These are phyloP conservation scores for Nakaseomyces uthaithaninus DNA, from an alignment of 1,139 yeast species.

Conservation along the genomic window DNA sequence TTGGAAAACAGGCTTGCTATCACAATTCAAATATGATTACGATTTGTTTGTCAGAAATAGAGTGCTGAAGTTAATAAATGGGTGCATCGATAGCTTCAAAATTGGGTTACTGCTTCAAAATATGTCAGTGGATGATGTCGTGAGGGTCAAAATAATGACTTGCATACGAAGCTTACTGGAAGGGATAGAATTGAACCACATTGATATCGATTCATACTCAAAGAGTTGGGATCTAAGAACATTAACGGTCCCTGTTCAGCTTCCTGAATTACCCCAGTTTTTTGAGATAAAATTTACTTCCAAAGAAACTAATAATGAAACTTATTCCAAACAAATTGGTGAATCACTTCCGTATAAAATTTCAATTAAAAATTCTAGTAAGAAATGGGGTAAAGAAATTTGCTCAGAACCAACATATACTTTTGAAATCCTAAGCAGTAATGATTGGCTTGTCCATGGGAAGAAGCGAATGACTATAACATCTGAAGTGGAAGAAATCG, in stretches of 20 bases:
- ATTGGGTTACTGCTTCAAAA: slow-evolving; percentile 9
- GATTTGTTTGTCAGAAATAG: slow-evolving; percentile 14
- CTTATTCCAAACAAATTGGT: slow-evolving; percentile 15
- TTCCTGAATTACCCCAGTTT: slow-evolving; percentile 23
- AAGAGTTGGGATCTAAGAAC: slow-evolving; percentile 16
- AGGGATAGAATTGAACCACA: slow-evolving; percentile 19
- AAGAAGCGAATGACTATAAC: slow-evolving; percentile 21
- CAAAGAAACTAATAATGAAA: neutral
- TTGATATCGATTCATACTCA: slow-evolving; percentile 18
- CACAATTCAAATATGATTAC: slow-evolving; percentile 21
- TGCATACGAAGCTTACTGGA: slow-evolving; percentile 14
- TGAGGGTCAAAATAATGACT: slow-evolving; percentile 13
- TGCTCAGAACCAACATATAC: slow-evolving; percentile 10
- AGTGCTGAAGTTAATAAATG: slow-evolving; percentile 11
- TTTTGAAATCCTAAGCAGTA: slow-evolving; percentile 23
- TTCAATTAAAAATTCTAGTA: slow-evolving; percentile 16
- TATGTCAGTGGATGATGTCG: slow-evolving; percentile 12
- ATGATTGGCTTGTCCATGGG: slow-evolving; percentile 31
- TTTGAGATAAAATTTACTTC: slow-evolving; percentile 18
- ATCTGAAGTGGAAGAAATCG: slow-evolving; percentile 23
- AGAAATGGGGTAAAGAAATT: slow-evolving; percentile 17
- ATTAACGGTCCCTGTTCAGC: slow-evolving; percentile 25
- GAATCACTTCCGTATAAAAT: slow-evolving; percentile 18
- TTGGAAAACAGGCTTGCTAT: slow-evolving; percentile 22
- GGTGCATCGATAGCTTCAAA: slow-evolving; percentile 9